Percentiles rank a stretch among this genome's conserved stretches.
Conservation (phyloP, 345 rosid species). For the Cardamine occulta region DNA sequence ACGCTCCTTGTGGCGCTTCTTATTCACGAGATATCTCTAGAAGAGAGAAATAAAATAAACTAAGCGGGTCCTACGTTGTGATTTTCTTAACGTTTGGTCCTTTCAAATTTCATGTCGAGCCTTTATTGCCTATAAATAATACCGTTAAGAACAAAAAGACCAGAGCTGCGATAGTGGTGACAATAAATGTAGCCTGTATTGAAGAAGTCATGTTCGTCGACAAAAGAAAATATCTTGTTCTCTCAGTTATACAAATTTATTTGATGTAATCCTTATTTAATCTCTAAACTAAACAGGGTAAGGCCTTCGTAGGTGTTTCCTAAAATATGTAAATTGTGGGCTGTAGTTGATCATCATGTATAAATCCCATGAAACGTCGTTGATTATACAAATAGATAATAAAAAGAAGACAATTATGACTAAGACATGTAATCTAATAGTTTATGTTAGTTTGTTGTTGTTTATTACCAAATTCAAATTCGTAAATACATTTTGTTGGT, state of each 20-base stretch:
- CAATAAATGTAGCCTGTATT: slow-evolving; percentile 5
- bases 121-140: slow-evolving; percentile 13
- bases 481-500: neutral
- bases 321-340: neutral
- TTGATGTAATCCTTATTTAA: neutral
- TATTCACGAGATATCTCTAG: slow-evolving; percentile 22
- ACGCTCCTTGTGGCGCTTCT: slow-evolving; percentile 42
- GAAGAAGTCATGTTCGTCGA: slow-evolving; percentile 2
- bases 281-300: neutral
- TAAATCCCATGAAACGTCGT: neutral
- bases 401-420: neutral
- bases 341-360: neutral
- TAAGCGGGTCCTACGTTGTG: slow-evolving; percentile 23
- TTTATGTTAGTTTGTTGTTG: neutral
- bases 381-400: neutral
- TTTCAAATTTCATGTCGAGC: slow-evolving; percentile 33
- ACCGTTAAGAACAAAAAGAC: neutral
- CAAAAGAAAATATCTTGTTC: neutral
- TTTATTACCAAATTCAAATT: neutral
- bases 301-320: neutral
- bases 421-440: neutral
- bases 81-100: slow-evolving; percentile 31
- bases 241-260: neutral
- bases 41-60: neutral
- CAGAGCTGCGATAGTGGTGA: neutral